Conservation (phyloP, 2,329 filamentous ascomycete genomes). For the Xylariaceae sp. region DNA sequence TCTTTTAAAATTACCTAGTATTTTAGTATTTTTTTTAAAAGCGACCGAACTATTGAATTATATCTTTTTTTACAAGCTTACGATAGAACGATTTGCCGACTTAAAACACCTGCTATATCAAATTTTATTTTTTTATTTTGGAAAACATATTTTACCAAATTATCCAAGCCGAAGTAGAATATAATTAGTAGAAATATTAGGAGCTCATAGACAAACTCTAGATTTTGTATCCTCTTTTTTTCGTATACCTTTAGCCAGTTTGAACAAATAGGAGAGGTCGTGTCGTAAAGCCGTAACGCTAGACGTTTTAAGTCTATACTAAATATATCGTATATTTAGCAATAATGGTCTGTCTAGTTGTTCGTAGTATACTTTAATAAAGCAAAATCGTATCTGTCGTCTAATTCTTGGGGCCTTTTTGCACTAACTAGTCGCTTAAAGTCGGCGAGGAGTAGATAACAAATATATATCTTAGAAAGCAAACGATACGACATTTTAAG, state of each 20-base stretch:
- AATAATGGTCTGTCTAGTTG: conserved; percentile 15
- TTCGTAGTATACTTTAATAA: conserved; percentile 12
- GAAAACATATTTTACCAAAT: conserved; percentile 5
- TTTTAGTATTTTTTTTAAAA: conserved; percentile 35
- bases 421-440: neutral
- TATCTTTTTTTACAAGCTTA: conserved; percentile 15
- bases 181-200: conserved; percentile 10
- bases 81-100: conserved; percentile 9
- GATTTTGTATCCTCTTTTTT: neutral
- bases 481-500: conserved; percentile 10
- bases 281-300: conserved; percentile 11
- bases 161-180: conserved; percentile 11
- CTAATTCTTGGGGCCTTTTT: neutral
- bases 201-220: neutral
- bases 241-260: conserved; percentile 9
- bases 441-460: conserved; percentile 8
- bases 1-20: conserved; percentile 63
- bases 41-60: conserved; percentile 3
- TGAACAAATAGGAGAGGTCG: neutral
- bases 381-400: neutral
- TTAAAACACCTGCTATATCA: neutral
- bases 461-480: conserved; percentile 12
- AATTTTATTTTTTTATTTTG: neutral
- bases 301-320: neutral
- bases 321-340: neutral